Percentiles rank a stretch among this genome's conserved stretches.
These are phyloP conservation scores for Hypoxylon sp. DNA, from an alignment of 2,329 filamentous ascomycete genomes.

Conservation along the genomic window DNA sequence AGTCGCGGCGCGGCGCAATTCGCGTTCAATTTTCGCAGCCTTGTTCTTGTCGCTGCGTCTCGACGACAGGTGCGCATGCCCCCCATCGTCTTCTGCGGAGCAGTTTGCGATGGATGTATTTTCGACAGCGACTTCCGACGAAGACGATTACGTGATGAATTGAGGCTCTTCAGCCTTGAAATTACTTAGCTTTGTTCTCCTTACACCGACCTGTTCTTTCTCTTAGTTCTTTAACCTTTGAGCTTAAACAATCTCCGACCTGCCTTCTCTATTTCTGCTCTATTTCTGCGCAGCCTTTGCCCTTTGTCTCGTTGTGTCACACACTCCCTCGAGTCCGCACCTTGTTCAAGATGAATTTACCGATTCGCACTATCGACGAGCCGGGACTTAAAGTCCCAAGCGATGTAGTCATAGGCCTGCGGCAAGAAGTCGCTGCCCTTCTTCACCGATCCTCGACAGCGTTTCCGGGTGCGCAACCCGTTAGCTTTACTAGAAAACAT, in stretches of 20 bases:
- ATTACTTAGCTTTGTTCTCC: constrained; percentile 9
- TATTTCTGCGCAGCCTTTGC: constrained; percentile 8
- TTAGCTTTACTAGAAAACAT: constrained; percentile 89
- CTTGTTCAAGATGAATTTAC: constrained; percentile 40
- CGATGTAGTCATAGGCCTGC: constrained; percentile 73
- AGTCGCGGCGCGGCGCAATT: constrained; percentile 28
- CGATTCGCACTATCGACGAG: constrained; percentile 68
- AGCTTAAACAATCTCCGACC: neutral
- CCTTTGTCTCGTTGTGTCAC: constrained; percentile 1
- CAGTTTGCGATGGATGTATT: constrained; percentile 32
- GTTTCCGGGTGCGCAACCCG: constrained; percentile 94
- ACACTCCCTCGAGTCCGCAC: neutral
- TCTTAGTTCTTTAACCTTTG: constrained; percentile 17
- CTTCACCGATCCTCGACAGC: constrained; percentile 76
- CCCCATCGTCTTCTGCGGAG: neutral
- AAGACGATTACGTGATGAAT: constrained; percentile 24
- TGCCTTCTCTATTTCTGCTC: neutral
- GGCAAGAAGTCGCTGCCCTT: constrained; percentile 79
- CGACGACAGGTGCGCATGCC: constrained; percentile 8
- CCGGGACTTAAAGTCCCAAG: constrained; percentile 76
- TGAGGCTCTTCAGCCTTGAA: constrained; percentile 19
- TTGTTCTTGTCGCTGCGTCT: constrained; percentile 21
- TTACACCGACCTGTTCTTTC: constrained; percentile 14
- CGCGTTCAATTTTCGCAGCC: constrained; percentile 37
- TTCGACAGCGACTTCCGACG: constrained; percentile 24